phyloP scores from a whole-genome alignment of 176 grass and related monocot species.

The Avena sativa region DNA sequence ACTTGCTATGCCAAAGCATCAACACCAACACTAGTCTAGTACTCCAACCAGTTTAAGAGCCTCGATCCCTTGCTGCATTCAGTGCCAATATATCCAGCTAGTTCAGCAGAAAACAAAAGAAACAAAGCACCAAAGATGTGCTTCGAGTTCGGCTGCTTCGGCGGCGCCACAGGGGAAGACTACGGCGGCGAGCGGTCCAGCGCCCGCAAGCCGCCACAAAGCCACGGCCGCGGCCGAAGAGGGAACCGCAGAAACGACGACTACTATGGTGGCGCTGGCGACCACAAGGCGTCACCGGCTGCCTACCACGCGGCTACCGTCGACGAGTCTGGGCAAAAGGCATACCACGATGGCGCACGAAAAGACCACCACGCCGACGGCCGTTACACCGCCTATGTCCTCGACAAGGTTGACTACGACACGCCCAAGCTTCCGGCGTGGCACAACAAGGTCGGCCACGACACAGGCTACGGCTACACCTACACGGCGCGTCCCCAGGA shows the following conservation, averaged over 20 bases:
- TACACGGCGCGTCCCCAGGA: too few relatives aligned
- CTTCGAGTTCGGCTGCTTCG: conserved; percentile 35
- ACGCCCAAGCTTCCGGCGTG: neutral
- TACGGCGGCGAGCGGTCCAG: neutral
- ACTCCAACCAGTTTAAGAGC: neutral
- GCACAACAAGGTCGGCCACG: neutral
- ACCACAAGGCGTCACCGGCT: neutral
- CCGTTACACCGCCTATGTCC: neutral
- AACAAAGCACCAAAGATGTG: neutral
- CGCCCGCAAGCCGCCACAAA: too few relatives aligned
- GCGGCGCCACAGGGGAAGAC: neutral
- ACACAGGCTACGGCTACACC: neutral
- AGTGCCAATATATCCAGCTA: neutral
- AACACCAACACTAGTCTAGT: neutral
- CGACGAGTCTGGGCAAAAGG: neutral
- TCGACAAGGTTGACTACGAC: neutral
- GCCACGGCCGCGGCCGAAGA: neutral
- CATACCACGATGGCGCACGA: neutral
- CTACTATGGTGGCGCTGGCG: neutral
- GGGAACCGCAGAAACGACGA: neutral
- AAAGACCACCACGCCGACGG: neutral
- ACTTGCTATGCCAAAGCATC: neutral
- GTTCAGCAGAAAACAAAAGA: neutral
- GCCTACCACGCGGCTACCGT: neutral
- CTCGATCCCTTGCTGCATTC: neutral